phyloP scores from a whole-genome alignment of 768 basidiomycete genomes.

The Rhodotorula toruloides region DNA sequence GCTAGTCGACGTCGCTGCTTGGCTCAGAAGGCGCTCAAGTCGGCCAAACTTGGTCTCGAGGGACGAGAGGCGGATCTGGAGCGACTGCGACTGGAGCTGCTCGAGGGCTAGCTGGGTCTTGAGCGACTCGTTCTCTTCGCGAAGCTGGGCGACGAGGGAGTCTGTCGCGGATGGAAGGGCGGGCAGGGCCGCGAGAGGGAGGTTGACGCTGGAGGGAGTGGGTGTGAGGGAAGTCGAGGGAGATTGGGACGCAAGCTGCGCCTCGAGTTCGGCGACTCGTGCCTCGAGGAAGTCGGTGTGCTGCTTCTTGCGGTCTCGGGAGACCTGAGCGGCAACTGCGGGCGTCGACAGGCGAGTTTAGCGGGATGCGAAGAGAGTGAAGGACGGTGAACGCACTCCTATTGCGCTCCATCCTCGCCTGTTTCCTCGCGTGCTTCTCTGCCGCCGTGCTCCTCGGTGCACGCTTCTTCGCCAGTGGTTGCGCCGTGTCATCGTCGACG shows the following conservation, averaged over 20 bases:
- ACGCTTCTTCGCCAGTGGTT: constrained; percentile 21
- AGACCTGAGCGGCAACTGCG: constrained; percentile 37
- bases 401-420: constrained; percentile 33
- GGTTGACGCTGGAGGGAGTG: neutral
- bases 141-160: neutral
- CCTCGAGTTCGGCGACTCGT: constrained; percentile 32
- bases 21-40: constrained; percentile 28
- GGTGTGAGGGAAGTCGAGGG: neutral
- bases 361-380: neutral
- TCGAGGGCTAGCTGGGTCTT: constrained; percentile 29
- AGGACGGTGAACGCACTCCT: constrained; percentile 9
- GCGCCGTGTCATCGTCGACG: too few relatives aligned
- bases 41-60: constrained; percentile 33
- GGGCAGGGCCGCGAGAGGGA: neutral
- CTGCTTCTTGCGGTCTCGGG: constrained; percentile 33
- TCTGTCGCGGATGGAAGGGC: neutral
- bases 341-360: too few relatives aligned
- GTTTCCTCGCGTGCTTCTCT: constrained; percentile 26
- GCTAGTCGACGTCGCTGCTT: neutral
- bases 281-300: constrained; percentile 25
- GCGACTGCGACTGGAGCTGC: constrained; percentile 24
- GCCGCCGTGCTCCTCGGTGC: constrained; percentile 8
- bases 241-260: constrained; percentile 17
- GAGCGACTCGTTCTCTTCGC: constrained; percentile 35
- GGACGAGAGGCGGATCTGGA: constrained; percentile 28